phyloP scores from a whole-genome alignment of 2,329 filamentous ascomycete genomes.

The Colletotrichum incanum region DNA sequence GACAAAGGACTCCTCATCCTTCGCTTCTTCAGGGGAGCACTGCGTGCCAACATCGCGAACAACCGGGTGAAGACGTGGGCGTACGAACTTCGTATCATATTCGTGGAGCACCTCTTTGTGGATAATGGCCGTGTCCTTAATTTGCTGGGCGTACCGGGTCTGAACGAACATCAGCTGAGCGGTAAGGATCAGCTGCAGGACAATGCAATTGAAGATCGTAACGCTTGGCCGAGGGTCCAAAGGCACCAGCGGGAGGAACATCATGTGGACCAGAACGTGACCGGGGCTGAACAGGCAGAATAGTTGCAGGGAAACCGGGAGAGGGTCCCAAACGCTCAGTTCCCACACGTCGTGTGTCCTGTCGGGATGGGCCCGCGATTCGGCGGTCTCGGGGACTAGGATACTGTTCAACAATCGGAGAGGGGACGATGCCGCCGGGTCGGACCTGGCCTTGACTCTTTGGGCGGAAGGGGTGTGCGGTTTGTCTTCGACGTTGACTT shows the following conservation, averaged over 20 bases:
- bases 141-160: conserved; percentile 84
- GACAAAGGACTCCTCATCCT: conserved; percentile 61
- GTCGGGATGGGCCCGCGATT: conserved; percentile 87
- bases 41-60: conserved; percentile 87
- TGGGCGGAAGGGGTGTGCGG: conserved; percentile 88
- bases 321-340: conserved; percentile 91
- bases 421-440: conserved; percentile 83
- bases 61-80: conserved; percentile 86
- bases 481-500: conserved; percentile 82
- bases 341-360: conserved; percentile 93
- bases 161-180: conserved; percentile 83
- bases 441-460: conserved; percentile 90
- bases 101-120: conserved; percentile 95
- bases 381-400: conserved; percentile 79
- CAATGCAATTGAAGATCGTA: conserved; percentile 86
- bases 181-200: conserved; percentile 82
- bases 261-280: conserved; percentile 91
- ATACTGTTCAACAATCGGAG: conserved; percentile 80
- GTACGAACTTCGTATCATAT: conserved; percentile 96
- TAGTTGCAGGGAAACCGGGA: conserved; percentile 84
- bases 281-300: conserved; percentile 95
- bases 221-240: conserved; percentile 88
- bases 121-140: conserved; percentile 86
- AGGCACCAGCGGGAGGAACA: conserved; percentile 84
- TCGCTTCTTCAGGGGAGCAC: conserved; percentile 68